A percentile compares a stretch with the other conserved stretches of the same genome.
Conservation (phyloP, 1,284 basidiomycete species). For the Apiotrichum akiyoshidainum region DNA sequence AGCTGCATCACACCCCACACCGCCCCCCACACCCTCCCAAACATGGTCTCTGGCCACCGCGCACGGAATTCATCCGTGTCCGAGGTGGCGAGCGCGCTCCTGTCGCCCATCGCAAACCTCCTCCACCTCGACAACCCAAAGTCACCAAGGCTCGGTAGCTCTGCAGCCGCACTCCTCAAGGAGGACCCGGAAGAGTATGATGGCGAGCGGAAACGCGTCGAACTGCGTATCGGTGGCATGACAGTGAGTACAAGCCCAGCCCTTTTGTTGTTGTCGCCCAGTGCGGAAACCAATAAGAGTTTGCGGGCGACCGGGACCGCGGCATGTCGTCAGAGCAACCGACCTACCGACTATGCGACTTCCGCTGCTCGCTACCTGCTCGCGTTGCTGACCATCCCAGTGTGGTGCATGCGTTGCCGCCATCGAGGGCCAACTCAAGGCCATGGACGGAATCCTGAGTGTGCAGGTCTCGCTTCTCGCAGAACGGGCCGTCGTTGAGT, state of each 20-base stretch:
- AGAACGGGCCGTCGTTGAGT: constrained; percentile 87
- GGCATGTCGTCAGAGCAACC: no score
- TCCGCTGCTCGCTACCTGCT: neutral
- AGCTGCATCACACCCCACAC: neutral
- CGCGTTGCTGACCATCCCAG: constrained; percentile 19
- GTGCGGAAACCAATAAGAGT: neutral
- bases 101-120: constrained; percentile 16
- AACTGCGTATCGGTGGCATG: constrained; percentile 50
- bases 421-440: constrained; percentile 87
- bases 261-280: neutral
- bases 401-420: constrained; percentile 58
- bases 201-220: constrained; percentile 34
- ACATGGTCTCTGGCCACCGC: neutral
- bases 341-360: no score
- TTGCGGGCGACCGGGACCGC: no score
- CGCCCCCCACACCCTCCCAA: neutral
- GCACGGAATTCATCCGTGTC: constrained; percentile 14
- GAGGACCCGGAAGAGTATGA: constrained; percentile 14
- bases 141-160: neutral
- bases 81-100: constrained; percentile 10
- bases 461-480: constrained; percentile 91
- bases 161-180: constrained; percentile 8
- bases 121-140: constrained; percentile 6
- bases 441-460: constrained; percentile 77
- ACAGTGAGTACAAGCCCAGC: constrained; percentile 32